phyloP scores from a whole-genome alignment of 257 asterid genomes.

The Nicotiana undulata region DNA sequence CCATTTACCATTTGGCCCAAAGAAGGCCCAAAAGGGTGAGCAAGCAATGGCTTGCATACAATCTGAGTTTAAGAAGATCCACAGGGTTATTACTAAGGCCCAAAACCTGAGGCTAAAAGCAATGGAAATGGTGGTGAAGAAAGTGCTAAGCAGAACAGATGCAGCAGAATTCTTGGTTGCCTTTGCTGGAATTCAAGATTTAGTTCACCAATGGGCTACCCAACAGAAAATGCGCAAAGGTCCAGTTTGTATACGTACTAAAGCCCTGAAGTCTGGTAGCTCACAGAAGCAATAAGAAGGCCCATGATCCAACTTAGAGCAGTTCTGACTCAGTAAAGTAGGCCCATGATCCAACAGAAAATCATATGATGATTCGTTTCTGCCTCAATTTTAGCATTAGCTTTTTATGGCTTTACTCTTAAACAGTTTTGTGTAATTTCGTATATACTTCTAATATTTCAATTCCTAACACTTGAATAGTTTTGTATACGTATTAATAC shows the following conservation, averaged over 20 bases:
- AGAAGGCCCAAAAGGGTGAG: constrained; percentile 1
- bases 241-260: constrained; percentile 21
- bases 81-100: constrained; percentile 61
- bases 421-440: neutral
- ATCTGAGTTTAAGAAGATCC: constrained; percentile 61
- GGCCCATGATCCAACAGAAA: too few species aligned
- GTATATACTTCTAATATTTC: neutral
- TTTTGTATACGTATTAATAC: neutral
- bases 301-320: neutral
- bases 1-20: constrained; percentile 56
- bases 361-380: neutral
- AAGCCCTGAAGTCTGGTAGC: constrained; percentile 16
- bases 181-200: constrained; percentile 59
- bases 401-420: neutral
- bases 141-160: constrained; percentile 55
- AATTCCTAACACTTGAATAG: neutral
- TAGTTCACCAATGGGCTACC: constrained; percentile 40
- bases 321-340: neutral
- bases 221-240: constrained; percentile 26
- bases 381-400: neutral
- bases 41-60: constrained; percentile 27
- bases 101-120: constrained; percentile 68
- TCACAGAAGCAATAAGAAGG: neutral
- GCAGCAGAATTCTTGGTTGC: constrained; percentile 81
- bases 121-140: constrained; percentile 52